Base-by-base conservation (phyloP, 108 stramenopile species). In the Epithemia pelagica region DNA sequence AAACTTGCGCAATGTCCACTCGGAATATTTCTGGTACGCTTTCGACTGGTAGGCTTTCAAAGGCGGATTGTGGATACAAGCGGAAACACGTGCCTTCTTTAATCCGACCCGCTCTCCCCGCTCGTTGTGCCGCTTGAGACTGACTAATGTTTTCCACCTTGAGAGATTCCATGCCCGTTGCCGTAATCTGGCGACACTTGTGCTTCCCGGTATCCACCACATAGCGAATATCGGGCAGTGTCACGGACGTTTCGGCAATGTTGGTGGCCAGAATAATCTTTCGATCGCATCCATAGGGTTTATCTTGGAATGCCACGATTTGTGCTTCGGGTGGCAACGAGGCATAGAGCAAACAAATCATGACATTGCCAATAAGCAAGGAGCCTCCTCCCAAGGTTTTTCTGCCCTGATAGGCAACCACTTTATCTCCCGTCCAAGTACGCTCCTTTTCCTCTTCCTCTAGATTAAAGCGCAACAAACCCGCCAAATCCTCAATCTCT, bases 231-330 rank as follows among this genome's bases (percentile, higher is more conserved):
- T 94, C 96, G 46, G 90, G 88, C 37, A 99, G 72, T 21, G 98
- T 99, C 3, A 99, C 86, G n/a, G 90, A 92, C 2, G 98, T 99
- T 78, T 99, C 98, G 31, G 95, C 95, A 71, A 99, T 96, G 74
- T 98, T 99, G 26, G 99, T 99, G 2, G 95, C 80, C 59, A 98
- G 69, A 66, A 99, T 85, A 26, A 96, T 91, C 70, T 97, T 95
- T 28, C 91, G 75, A 29, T 66, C 52, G 57, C 86, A 83, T 7
- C 82, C 87, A 0, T 73, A 56, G 32, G 92, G 89, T 67, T 86
- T 85, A 32, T 86, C 82, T 24, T 74, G 66, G 78, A 93, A 92
- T 1, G 84, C 86, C 52, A 85, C 59, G 80, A 82, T 72, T 67
- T 93, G 94, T 20, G 67, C 75, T 67, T 85, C 84, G 2, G 90